Evolutionary conservation across 2,329 filamentous ascomycete genomes (phyloP), one percentile per base, ranked within the genome.

Genomic region (Lomentospora prolificans): DNA sequence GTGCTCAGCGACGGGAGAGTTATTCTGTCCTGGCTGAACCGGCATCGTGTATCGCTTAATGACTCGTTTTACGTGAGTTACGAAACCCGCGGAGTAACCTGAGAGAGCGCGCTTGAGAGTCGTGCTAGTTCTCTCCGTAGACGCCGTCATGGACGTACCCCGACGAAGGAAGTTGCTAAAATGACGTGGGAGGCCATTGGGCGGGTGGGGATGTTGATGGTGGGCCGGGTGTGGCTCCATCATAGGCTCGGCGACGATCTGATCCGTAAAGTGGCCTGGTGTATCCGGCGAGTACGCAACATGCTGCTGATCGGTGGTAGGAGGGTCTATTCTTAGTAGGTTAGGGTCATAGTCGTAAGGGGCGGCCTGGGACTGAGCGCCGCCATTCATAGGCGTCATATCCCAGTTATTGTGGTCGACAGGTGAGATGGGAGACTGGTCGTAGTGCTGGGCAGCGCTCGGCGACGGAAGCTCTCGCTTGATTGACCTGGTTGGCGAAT

Each of bases 21-120:
- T 56, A 14, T 58, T 59, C 14, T 50, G 53, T n/a, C 36, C 12
- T 12, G 36, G 28, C 3, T 44, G 52, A 2, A 64, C 56, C 1
- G 67, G 67, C 3, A 68, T 64, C 0, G 71, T 73, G 55, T 70
- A 72, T 4, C 66, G 61, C 58, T 71, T 74, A 36, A 75, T 61
- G 0, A 75, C 63, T 4, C 65, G 65, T 54, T 65, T 69, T 10
- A 75, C 69, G n/a, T 67, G 66, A 17, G 64, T 64, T 14, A 71
- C 60, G 41, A 73, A 71, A 2, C 63, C 56, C 2, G 67, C 61
- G 1, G 67, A 62, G 41, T 67, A 69, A 2, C 63, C 67, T 4
- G 64, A 58, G 9, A 72, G 63, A 0, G 69, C 59, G 2, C 65
- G 64, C 10, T 65, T 66, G 6, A 72, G 62, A 3, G 69, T 70